Evolutionary conservation across 148 eudicot species (phyloP), one percentile per base, ranked within the genome.

Genomic region (Fagopyrum esculentum): DNA sequence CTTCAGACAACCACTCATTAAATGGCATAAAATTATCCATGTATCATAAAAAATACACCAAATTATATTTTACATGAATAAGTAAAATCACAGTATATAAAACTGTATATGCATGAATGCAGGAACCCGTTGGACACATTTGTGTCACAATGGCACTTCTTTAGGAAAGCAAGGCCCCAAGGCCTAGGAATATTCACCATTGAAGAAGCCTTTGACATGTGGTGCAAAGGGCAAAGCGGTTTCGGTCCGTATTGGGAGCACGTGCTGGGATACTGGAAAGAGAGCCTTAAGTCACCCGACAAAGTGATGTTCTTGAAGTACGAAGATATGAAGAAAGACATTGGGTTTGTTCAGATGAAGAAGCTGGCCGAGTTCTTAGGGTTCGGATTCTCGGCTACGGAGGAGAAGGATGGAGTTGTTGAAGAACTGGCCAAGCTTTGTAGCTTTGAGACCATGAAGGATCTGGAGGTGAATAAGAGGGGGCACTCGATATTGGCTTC

Each of bases 221-320:
- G 49, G n/a, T 69, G 78, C 43, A 29, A 69, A 26, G 78, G 78
- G n/a, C 6, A 45, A 10, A n/a, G 10, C 26, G 30, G 12, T 43
- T 51, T 22, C 56, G 78, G 78, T 8, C 77, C 77, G 1, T 75
- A 75, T 12, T 75, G 77, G 77, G 77, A 75, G 12, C 77, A 75
- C n/a, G 29, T 61, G 44, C 13, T 75, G 4, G 51, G 48, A 6
- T 75, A 60, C 55, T 86, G 88, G 89, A 46, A 74, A 5, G 74
- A 83, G 78, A 88, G 90, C 45, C 43, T 72, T 19, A 80, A 73
- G 50, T 26, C 72, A 52, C 90, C 90, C 9, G n/a, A 85, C 49
- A 86, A 84, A 61, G 89, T 90, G 22, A 78, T 83, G 81, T 83
- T 83, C 44, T 69, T 83, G 30, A 83, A 78, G 77, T 83, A 83